These are phyloP conservation scores for Claviceps cyperi DNA, from an alignment of 2,329 filamentous ascomycete genomes.

Conservation along the genomic window DNA sequence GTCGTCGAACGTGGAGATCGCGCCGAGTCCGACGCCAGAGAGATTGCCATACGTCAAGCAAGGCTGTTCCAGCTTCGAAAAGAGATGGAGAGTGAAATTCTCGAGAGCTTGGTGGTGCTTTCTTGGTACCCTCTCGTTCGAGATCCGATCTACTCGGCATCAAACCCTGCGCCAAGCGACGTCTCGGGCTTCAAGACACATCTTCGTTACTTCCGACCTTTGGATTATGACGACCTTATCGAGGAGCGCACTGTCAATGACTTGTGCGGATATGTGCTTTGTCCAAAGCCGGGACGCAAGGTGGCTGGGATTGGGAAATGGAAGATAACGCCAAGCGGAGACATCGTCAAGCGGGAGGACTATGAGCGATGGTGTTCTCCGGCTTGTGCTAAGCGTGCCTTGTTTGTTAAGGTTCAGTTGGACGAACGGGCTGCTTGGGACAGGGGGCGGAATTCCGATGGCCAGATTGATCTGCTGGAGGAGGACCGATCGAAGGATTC, in stretches of 20 bases:
- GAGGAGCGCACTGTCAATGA: conserved; percentile 76
- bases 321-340: conserved; percentile 43
- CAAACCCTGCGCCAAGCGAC: conserved; percentile 42
- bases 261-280: conserved; percentile 74
- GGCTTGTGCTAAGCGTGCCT: conserved; percentile 60
- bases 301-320: conserved; percentile 46
- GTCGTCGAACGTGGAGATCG: conserved; percentile 10
- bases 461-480: conserved; percentile 48
- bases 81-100: conserved; percentile 58
- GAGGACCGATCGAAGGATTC: conserved; percentile 43
- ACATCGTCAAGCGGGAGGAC: conserved; percentile 54
- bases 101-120: conserved; percentile 57
- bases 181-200: conserved; percentile 48
- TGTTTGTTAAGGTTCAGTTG: conserved; percentile 82
- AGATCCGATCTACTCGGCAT: conserved; percentile 23
- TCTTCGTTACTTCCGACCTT: conserved; percentile 64
- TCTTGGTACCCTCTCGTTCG: conserved; percentile 39
- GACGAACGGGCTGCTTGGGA: conserved; percentile 78
- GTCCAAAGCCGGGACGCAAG: conserved; percentile 46
- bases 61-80: conserved; percentile 70
- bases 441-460: conserved; percentile 43
- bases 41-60: conserved; percentile 70
- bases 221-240: conserved; percentile 79
- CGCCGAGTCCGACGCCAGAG: conserved; percentile 27
- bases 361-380: conserved; percentile 80